phyloP scores from a whole-genome alignment of 768 basidiomycete species.

The Mycena kentingensis region DNA sequence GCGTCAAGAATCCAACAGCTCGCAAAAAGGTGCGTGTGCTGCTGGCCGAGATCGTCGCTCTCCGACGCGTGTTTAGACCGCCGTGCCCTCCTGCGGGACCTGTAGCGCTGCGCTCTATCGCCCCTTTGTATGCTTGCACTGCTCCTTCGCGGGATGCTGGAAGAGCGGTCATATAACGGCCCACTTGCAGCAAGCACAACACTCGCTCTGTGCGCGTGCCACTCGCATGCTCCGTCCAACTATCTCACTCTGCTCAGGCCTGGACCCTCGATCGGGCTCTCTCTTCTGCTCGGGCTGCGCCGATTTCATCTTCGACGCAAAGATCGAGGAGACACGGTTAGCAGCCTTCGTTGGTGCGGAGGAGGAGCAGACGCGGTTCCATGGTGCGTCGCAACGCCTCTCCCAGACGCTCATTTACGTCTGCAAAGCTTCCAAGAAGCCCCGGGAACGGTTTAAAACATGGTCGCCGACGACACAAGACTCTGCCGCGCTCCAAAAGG shows the following conservation, averaged over 20 bases:
- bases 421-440: slow-evolving; percentile 10
- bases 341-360: slow-evolving; percentile 10
- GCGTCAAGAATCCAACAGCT: slow-evolving; percentile 13
- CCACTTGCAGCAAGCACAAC: slow-evolving; percentile 12
- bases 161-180: slow-evolving; percentile 12
- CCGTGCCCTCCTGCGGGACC: slow-evolving; percentile 10
- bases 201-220: slow-evolving; percentile 1
- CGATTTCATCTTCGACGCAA: slow-evolving; percentile 53
- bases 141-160: slow-evolving; percentile 22
- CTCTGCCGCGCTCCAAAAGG: slow-evolving; percentile 46
- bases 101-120: slow-evolving; percentile 15
- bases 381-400: slow-evolving; percentile 2
- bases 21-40: slow-evolving; percentile 7
- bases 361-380: slow-evolving; percentile 18
- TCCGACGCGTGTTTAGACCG: neutral
- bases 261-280: slow-evolving; percentile 55
- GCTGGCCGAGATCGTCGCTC: no score
- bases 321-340: slow-evolving; percentile 35
- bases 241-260: slow-evolving; percentile 38
- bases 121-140: slow-evolving; percentile 20
- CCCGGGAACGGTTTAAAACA: slow-evolving; percentile 48
- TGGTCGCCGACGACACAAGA: slow-evolving; percentile 52
- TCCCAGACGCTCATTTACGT: neutral
- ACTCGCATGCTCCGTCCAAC: neutral
- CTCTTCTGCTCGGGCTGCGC: slow-evolving; percentile 59